Conservation (phyloP, 768 basidiomycete species). For the Chalciporus chontae region DNA sequence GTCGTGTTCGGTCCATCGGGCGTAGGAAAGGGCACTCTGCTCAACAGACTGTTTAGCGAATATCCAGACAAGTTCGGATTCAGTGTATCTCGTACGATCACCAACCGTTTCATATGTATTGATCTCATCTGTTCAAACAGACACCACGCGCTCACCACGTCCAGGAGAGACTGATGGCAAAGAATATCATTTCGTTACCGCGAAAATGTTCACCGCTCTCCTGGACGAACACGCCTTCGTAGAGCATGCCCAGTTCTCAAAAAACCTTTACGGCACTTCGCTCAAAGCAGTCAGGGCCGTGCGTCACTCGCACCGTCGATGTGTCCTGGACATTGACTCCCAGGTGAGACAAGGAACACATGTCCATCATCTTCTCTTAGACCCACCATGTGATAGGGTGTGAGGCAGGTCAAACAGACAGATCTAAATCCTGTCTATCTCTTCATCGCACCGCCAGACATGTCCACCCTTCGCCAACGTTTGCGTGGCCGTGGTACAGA, state of each 20-base stretch:
- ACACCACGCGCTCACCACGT: slow-evolving; percentile 86
- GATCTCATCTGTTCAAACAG: slow-evolving; percentile 36
- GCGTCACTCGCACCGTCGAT: slow-evolving; percentile 65
- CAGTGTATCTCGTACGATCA: slow-evolving; percentile 79
- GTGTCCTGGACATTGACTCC: slow-evolving; percentile 93
- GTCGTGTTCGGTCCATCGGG: slow-evolving; percentile 91
- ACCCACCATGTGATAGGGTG: slow-evolving; percentile 54
- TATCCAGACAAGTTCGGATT: slow-evolving; percentile 87
- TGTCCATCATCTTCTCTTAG: not conserved
- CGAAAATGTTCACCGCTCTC: slow-evolving; percentile 68
- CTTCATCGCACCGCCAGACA: slow-evolving; percentile 87
- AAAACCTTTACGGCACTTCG: slow-evolving; percentile 92
- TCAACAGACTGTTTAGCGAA: slow-evolving; percentile 75
- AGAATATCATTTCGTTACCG: slow-evolving; percentile 82
- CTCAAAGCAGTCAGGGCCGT: slow-evolving; percentile 72
- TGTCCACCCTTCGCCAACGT: slow-evolving; percentile 65
- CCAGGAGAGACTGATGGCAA: slow-evolving; percentile 78
- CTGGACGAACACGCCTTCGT: slow-evolving; percentile 76
- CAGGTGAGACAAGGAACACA: slow-evolving; percentile 62
- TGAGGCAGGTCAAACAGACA: slow-evolving; percentile 86
- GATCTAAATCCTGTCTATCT: slow-evolving; percentile 81
- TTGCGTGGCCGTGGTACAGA: slow-evolving; percentile 84
- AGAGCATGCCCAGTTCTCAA: slow-evolving; percentile 91
- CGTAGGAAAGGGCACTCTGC: slow-evolving; percentile 90
- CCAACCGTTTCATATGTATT: slow-evolving; percentile 6